Evolutionary conservation across 1,284 basidiomycete species (phyloP), one percentile per base, ranked within the genome.

Genomic region (Pisolithus thermaeus): DNA sequence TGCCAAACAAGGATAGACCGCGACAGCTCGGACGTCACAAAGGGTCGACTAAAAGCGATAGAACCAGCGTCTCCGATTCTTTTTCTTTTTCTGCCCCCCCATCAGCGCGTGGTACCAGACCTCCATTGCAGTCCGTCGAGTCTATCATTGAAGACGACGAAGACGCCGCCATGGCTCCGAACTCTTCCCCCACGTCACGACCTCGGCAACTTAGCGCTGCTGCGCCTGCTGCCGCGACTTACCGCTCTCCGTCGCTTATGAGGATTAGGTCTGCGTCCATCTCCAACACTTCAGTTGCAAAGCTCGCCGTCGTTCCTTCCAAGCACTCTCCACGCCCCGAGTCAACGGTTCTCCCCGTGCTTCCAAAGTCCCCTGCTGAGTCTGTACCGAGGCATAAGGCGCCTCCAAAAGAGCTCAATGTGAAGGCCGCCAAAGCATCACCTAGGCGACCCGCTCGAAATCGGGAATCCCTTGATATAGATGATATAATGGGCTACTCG

Each of bases 401-500:
- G 4, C 54, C 50, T 7, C 58, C 70, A 52, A 53, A 66, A 18
- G 58, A 59, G 38, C 59, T 70, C 22, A 61, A 68, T 44, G 48
- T 61, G n/a, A 60, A 60, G 49, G 47, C 57, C 27, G 73, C 73
- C 54, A 57, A 55, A 39, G 74, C 78, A 25, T 51, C 63, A 47
- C 75, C 78, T 40, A 79, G 73, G 9, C 75, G 80, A 37, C 78
- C 77, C 37, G 77, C 75, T 51, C 73, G 72, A 44, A 80, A 81
- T 58, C 72, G 77, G 38, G 87, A 88, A 62, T 86, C 84, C 9
- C 61, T 89, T 55, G 82, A 88, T 62, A 60, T 88, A 55, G 87
- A 90, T 60, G 85, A 87, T 53, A 67, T 87, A 37, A 82, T 87
- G 80, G 78, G 73, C 41, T 81, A 76, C 41, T 84, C 78, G 12